phyloP scores from a whole-genome alignment of 768 basidiomycete species.

The Albatrellus ellisii region DNA sequence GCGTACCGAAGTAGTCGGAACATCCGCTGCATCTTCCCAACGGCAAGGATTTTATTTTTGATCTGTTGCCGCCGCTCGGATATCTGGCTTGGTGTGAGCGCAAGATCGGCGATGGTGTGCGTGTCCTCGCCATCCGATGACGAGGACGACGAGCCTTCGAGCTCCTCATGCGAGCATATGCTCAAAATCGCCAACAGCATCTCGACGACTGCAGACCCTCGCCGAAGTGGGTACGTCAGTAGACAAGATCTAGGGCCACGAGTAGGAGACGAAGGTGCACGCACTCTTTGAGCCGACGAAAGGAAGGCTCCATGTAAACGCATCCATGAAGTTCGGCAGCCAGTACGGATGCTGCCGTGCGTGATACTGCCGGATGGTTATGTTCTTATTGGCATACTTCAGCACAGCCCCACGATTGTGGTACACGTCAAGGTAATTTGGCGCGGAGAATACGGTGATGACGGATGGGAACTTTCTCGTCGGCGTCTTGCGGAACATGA shows the following conservation, averaged over 20 bases:
- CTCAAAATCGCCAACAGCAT: conserved; percentile 96
- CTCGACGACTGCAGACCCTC: conserved; percentile 60
- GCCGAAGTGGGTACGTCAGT: too few species aligned
- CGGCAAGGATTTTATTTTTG: conserved; percentile 88
- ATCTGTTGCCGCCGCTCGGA: conserved; percentile 59
- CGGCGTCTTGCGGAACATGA: conserved; percentile 92
- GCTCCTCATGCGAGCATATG: conserved; percentile 92
- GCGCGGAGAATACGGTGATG: conserved; percentile 96
- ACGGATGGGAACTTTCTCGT: conserved; percentile 93
- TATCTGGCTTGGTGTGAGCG: conserved; percentile 27
- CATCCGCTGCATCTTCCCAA: conserved; percentile 83
- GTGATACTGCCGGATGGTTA: conserved; percentile 62
- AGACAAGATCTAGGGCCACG: neutral
- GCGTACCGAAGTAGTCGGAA: conserved; percentile 80
- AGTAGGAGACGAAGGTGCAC: conserved; percentile 16
- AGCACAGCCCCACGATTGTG: conserved; percentile 95
- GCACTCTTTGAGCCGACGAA: conserved; percentile 97
- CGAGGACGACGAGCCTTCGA: conserved; percentile 55
- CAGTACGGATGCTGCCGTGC: conserved; percentile 69
- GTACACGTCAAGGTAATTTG: conserved; percentile 94
- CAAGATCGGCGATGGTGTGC: conserved; percentile 3
- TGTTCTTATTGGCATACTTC: conserved; percentile 94
- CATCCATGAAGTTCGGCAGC: conserved; percentile 99
- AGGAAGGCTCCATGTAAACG: conserved; percentile 97
- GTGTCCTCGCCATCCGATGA: conserved; percentile 24